Base-by-base conservation (phyloP, 2,329 filamentous ascomycete species). In the Fusarium sp. region DNA sequence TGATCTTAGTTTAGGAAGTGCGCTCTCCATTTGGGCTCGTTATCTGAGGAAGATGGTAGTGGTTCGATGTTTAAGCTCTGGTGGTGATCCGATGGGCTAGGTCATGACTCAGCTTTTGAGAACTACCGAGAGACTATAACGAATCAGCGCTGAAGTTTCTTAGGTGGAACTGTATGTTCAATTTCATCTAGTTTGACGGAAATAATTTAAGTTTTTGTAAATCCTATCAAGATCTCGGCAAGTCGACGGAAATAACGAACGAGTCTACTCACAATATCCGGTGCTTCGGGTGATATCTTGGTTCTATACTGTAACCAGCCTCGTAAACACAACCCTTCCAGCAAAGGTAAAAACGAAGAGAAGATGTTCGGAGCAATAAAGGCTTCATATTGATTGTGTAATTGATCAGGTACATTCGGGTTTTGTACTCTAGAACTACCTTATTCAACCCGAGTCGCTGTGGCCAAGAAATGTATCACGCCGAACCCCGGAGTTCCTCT, bases 11-110 rank as follows among this genome's bases (percentile, higher is more conserved):
- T 74, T 70, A 25, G 71, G 70, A 7, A 79, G 54, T 11, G 65
- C 71, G 35, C 68, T 68, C 52, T 79, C 75, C 79, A 80, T 80
- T 49, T 53, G 56, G 49, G 38, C 42, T 39, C 20, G 33, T 39
- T 59, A 57, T 49, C n/a, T 54, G 31, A 61, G 33, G 35, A 49
- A 47, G 46, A 49, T 65, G 65, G 27, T 38, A 42, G 52, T 72
- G 70, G 70, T 73, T 67, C 70, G 70, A 73, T 70, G 49, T 31
- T 44, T 33, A 44, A 44, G 39, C 46, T 35, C 27, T 55, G 45
- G 27, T 50, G 45, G 35, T 64, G 56, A 39, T 50, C 33, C 18
- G n/a, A 59, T 49, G 20, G 44, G 35, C 33, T 25, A 39, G 45
- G 10, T 18, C 20, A 44, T 69, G 57, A 68, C 66, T 64, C 68